These are phyloP conservation scores for Larix sibirica DNA, from an alignment of 83 land plant species.

Conservation along the genomic window DNA sequence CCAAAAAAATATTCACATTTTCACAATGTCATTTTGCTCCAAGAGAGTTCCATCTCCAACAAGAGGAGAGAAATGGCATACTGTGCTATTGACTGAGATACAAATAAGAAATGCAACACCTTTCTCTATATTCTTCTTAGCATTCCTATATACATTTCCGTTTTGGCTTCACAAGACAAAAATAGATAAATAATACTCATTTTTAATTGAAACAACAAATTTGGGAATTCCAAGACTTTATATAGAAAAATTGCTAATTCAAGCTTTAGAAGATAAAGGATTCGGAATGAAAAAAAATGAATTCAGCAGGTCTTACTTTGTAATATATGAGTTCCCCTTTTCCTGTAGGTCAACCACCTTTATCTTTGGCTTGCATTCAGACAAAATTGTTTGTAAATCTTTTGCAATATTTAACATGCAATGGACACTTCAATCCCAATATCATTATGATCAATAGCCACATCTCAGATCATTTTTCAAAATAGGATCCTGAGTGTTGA, in stretches of 20 bases:
- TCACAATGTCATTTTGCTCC: conserved; percentile 77
- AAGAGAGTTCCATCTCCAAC: conserved; percentile 75
- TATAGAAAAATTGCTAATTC: no score
- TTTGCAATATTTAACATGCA: conserved; percentile 22
- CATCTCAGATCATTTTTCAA: not conserved
- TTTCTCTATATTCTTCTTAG: conserved; percentile 92
- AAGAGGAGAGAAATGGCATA: conserved; percentile 92
- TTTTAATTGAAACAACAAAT: no score
- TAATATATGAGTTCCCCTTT: conserved; percentile 82
- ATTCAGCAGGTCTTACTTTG: conserved; percentile 58
- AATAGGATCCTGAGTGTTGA: not conserved
- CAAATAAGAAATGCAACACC: conserved; percentile 97
- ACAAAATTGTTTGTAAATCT: conserved; percentile 78
- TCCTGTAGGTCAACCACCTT: conserved; percentile 91
- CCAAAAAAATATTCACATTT: conserved; percentile 64
- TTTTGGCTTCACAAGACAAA: conserved; percentile 57
- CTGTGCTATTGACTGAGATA: conserved; percentile 81
- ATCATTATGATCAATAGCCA: not conserved
- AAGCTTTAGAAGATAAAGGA: no score
- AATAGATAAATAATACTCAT: not conserved
- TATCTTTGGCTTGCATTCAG: conserved; percentile 87
- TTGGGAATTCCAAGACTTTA: no score
- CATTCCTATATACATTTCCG: conserved; percentile 81
- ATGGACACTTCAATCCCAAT: not conserved
- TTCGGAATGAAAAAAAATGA: no score